Percentiles rank a stretch among this genome's conserved stretches.
These are phyloP conservation scores for Blepharisma undulans DNA, from an alignment of 169 alveolate species.

Conservation along the genomic window DNA sequence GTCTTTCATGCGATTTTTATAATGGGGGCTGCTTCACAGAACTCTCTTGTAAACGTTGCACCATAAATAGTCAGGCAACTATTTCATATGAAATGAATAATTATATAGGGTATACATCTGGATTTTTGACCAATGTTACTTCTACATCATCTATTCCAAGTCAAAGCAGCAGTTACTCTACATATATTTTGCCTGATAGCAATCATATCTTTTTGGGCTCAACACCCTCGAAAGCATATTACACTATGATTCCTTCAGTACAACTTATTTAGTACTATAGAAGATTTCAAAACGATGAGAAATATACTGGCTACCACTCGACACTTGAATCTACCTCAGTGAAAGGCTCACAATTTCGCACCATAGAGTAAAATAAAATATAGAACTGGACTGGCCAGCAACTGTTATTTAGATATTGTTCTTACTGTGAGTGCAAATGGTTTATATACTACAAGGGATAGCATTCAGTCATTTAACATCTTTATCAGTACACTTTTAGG, in stretches of 20 bases:
- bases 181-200: neutral
- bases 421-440: neutral
- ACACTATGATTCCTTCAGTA: neutral
- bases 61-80: neutral
- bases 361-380: neutral
- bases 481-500: neutral
- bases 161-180: neutral
- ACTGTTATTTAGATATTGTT: neutral
- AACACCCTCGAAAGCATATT: neutral
- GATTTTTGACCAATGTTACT: neutral
- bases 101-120: neutral
- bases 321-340: neutral
- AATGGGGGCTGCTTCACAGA: neutral
- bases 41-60: neutral
- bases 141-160: conserved; percentile 30
- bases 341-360: neutral
- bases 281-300: neutral
- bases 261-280: neutral
- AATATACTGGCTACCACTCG: neutral
- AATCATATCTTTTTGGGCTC: neutral
- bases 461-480: neutral
- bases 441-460: neutral
- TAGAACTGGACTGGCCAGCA: neutral
- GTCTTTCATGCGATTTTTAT: neutral
- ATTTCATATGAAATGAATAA: neutral